Conservation (phyloP, 805 yeast genomes). For the Cyberlindnera mycetangii region DNA sequence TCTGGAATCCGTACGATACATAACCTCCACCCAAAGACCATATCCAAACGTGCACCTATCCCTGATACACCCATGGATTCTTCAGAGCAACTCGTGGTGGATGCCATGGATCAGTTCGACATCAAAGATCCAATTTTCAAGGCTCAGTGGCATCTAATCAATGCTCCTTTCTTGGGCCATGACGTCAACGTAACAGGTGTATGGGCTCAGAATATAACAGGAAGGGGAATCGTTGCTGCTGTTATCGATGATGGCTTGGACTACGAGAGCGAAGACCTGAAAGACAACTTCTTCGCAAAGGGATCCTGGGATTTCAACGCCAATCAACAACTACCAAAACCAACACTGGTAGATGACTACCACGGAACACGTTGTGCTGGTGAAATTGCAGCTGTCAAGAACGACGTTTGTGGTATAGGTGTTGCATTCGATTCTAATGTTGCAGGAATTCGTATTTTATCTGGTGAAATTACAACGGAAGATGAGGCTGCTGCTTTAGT, state of each 20-base stretch:
- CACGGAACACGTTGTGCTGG: slow-evolving; percentile 99
- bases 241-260: slow-evolving; percentile 95
- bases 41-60: slow-evolving; percentile 60
- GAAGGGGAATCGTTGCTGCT: slow-evolving; percentile 81
- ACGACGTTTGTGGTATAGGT: slow-evolving; percentile 92
- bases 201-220: slow-evolving; percentile 51
- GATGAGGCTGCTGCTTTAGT: slow-evolving; percentile 91
- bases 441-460: slow-evolving; percentile 84
- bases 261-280: slow-evolving; percentile 70
- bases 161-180: slow-evolving; percentile 67
- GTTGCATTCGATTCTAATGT: slow-evolving; percentile 88
- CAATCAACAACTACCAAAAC: slow-evolving; percentile 71
- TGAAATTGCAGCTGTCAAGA: slow-evolving; percentile 83
- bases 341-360: slow-evolving; percentile 74
- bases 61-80: slow-evolving; percentile 48
- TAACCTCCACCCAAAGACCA: slow-evolving; percentile 47
- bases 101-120: slow-evolving; percentile 48
- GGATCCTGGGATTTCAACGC: slow-evolving; percentile 96
- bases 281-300: slow-evolving; percentile 59
- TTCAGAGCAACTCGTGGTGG: slow-evolving; percentile 42
- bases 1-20: slow-evolving; percentile 47
- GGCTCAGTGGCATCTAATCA: slow-evolving; percentile 90
- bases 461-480: slow-evolving; percentile 74
- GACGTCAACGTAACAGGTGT: slow-evolving; percentile 52
- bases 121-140: slow-evolving; percentile 83